phyloP scores from a whole-genome alignment of 306 rosid species.

The Aeschynomene evenia region DNA sequence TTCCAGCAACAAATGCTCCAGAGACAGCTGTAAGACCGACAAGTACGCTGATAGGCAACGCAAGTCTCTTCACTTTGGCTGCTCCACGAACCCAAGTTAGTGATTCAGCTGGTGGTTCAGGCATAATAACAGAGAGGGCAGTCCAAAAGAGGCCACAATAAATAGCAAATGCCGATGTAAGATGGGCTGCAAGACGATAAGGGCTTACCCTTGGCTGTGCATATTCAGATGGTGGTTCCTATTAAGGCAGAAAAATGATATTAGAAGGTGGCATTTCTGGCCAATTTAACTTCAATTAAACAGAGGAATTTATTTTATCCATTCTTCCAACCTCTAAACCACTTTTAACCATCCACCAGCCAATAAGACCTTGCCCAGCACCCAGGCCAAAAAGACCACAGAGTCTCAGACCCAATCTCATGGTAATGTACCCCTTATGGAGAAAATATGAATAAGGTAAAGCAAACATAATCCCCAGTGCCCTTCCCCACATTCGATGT shows the following conservation, averaged over 20 bases:
- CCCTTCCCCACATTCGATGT: slow-evolving; percentile 99
- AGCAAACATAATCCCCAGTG: slow-evolving; percentile 72
- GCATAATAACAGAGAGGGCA: slow-evolving; percentile 87
- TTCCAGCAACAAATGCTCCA: slow-evolving; percentile 95
- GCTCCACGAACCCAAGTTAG: slow-evolving; percentile 84
- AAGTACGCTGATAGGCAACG: slow-evolving; percentile 70
- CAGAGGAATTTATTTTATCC: slow-evolving; percentile 9
- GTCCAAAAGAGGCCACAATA: slow-evolving; percentile 91
- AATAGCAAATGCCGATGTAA: slow-evolving; percentile 90
- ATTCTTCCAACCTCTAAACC: slow-evolving; percentile 56
- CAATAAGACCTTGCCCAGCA: slow-evolving; percentile 87
- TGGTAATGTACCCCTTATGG: slow-evolving; percentile 75
- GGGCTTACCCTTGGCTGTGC: slow-evolving; percentile 96
- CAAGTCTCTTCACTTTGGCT: slow-evolving; percentile 76
- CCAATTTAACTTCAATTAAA: slow-evolving; percentile 25
- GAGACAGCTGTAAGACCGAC: slow-evolving; percentile 85
- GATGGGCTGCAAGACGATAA: slow-evolving; percentile 95
- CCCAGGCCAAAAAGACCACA: slow-evolving; percentile 73
- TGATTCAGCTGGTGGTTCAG: slow-evolving; percentile 86
- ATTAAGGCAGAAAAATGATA: slow-evolving; percentile 23
- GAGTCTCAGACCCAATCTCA: slow-evolving; percentile 74
- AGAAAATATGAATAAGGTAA: slow-evolving; percentile 94
- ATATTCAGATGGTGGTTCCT: slow-evolving; percentile 89
- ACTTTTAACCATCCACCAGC: slow-evolving; percentile 99
- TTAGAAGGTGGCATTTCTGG: slow-evolving; percentile 7